These are phyloP conservation scores for Poa annua DNA, from an alignment of 176 grass and related monocot genomes.

Conservation along the genomic window DNA sequence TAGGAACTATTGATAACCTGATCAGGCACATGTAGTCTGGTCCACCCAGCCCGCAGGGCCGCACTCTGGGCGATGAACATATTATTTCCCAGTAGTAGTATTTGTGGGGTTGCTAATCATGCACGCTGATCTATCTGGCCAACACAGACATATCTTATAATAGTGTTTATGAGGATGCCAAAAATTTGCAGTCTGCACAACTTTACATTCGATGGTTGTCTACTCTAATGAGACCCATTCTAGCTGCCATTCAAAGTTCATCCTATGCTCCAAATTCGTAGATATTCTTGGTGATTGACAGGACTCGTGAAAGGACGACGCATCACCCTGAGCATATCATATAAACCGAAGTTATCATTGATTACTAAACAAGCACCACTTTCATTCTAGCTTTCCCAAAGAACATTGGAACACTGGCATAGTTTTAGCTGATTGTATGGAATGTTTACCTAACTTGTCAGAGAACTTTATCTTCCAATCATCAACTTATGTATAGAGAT, in stretches of 20 bases:
- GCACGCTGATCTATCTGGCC: background rate
- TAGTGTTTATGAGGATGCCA: slow-evolving; percentile 31
- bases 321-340: background rate
- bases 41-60: background rate
- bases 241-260: slow-evolving; percentile 20
- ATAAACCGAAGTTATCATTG: slow-evolving; percentile 16
- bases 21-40: background rate
- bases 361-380: background rate
- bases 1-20: slow-evolving; percentile 26
- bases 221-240: background rate
- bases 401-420: background rate
- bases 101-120: background rate
- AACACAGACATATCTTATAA: background rate
- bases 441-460: slow-evolving; percentile 26
- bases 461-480: background rate
- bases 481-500: background rate
- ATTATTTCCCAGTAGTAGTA: background rate
- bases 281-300: slow-evolving; percentile 22
- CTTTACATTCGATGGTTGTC: slow-evolving; percentile 14
- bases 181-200: slow-evolving; percentile 17
- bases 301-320: background rate
- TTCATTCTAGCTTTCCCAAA: slow-evolving; percentile 7
- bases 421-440: background rate
- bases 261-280: slow-evolving; percentile 4
- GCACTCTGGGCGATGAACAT: background rate